A percentile compares a stretch with the other conserved stretches of the same genome.
Conservation (phyloP, 2,329 filamentous ascomycete species). For the Verticillium klebahnii region DNA sequence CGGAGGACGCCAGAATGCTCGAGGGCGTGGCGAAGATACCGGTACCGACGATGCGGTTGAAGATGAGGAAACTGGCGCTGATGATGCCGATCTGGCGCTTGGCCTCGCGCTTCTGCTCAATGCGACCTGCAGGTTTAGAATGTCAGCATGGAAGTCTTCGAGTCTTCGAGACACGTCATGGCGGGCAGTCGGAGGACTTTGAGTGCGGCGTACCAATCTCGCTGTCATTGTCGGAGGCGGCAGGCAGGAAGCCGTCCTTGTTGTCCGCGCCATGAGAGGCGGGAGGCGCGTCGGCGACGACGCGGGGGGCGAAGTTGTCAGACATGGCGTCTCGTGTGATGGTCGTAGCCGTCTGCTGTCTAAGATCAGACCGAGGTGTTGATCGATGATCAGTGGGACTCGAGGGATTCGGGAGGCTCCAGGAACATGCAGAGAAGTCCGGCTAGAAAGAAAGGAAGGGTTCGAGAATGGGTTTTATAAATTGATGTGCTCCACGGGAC, state of each 20-base stretch:
- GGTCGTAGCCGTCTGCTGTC: background rate
- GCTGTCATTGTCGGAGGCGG: conserved; percentile 8
- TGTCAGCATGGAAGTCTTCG: background rate
- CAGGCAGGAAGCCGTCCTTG: conserved; percentile 4
- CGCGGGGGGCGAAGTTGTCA: background rate
- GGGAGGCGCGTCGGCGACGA: background rate
- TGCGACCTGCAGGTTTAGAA: conserved; percentile 16
- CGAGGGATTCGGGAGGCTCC: background rate
- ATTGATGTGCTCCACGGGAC: background rate
- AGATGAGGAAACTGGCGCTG: conserved; percentile 54
- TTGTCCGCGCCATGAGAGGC: background rate
- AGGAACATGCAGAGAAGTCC: background rate
- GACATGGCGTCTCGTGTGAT: background rate
- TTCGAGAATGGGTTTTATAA: background rate
- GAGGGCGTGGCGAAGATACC: conserved; percentile 63
- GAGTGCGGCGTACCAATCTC: conserved; percentile 9
- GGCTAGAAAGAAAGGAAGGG: background rate
- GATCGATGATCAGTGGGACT: background rate
- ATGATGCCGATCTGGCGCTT: conserved; percentile 52
- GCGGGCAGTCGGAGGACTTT: background rate
- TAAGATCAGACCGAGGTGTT: background rate
- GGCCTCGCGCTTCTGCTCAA: conserved; percentile 36
- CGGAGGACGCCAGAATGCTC: conserved; percentile 50
- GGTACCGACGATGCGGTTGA: conserved; percentile 63
- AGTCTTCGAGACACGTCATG: too few species aligned